Conservation (phyloP, 768 basidiomycete species). For the Tylopilus balloui region DNA sequence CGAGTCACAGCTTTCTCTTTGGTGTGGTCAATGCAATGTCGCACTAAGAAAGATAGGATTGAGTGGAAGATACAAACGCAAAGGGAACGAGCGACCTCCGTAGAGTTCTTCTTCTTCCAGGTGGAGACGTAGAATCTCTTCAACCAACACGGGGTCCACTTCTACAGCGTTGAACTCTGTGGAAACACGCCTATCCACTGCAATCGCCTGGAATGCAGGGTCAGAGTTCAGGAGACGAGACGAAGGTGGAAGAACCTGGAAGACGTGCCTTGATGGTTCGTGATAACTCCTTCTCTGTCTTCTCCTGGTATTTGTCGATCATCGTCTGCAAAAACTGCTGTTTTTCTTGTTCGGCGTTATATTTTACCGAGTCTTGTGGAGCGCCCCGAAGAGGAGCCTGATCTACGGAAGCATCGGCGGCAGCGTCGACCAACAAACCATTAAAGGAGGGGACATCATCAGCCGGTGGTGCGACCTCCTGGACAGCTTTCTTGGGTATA, state of each 20-base stretch:
- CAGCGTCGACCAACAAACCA: conserved; percentile 5
- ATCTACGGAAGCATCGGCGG: conserved; percentile 4
- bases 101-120: conserved; percentile 34
- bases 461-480: conserved; percentile 17
- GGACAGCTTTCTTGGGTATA: conserved; percentile 66
- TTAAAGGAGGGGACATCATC: conserved; percentile 5
- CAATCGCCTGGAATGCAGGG: conserved; percentile 47
- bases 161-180: conserved; percentile 58
- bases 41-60: conserved; percentile 4
- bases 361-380: conserved; percentile 23
- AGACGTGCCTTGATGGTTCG: conserved; percentile 61
- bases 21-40: conserved; percentile 40
- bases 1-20: conserved; percentile 69
- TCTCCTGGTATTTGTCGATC: conserved; percentile 83
- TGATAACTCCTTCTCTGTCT: conserved; percentile 79
- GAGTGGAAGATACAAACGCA: not conserved
- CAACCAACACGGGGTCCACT: conserved; percentile 53
- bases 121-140: conserved; percentile 56
- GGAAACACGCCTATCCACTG: conserved; percentile 74
- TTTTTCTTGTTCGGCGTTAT: conserved; percentile 39
- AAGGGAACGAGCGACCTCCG: conserved; percentile 21
- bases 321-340: conserved; percentile 62
- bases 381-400: conserved; percentile 4
- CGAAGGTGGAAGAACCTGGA: not conserved
- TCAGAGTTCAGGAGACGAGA: not conserved